phyloP scores from a whole-genome alignment of 768 basidiomycete species.

The Phaeolepiota aurea region DNA sequence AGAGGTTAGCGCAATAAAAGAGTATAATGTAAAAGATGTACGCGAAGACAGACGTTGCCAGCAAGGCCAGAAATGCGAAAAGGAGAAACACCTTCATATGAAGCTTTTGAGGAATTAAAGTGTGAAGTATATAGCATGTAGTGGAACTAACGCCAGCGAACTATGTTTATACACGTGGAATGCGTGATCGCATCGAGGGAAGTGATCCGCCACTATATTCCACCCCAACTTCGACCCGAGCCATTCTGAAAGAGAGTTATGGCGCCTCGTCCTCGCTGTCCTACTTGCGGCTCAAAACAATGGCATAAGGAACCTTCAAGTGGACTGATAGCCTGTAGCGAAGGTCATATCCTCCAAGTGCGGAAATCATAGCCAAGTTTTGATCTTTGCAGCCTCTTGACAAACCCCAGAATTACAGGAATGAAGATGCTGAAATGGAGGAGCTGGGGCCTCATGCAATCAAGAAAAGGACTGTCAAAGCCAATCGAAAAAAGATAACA shows the following conservation, averaged over 20 bases:
- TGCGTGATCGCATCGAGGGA: neutral
- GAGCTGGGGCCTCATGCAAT: conserved; percentile 54
- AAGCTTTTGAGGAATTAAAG: conserved; percentile 10
- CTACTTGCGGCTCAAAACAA: conserved; percentile 72
- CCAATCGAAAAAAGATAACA: conserved; percentile 41
- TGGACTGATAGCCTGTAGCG: conserved; percentile 79
- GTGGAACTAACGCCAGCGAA: conserved; percentile 1
- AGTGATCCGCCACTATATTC: neutral
- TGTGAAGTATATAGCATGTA: neutral
- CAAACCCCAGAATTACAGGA: conserved; percentile 64
- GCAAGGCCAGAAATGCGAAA: conserved; percentile 39
- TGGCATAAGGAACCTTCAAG: conserved; percentile 84
- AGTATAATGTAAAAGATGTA: conserved; percentile 34
- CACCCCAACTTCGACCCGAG: neutral
- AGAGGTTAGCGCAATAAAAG: too few relatives aligned
- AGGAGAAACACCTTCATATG: conserved; percentile 46
- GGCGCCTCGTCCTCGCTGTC: conserved; percentile 60
- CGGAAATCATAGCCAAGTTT: conserved; percentile 6
- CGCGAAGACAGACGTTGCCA: conserved; percentile 50
- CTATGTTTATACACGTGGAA: neutral
- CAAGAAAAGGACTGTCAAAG: conserved; percentile 61
- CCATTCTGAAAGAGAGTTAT: conserved; percentile 20
- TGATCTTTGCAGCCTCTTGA: neutral
- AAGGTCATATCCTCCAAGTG: conserved; percentile 89
- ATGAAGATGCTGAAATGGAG: conserved; percentile 68